phyloP scores from a whole-genome alignment of 306 rosid genomes.

The Astragalus glycyphyllos region DNA sequence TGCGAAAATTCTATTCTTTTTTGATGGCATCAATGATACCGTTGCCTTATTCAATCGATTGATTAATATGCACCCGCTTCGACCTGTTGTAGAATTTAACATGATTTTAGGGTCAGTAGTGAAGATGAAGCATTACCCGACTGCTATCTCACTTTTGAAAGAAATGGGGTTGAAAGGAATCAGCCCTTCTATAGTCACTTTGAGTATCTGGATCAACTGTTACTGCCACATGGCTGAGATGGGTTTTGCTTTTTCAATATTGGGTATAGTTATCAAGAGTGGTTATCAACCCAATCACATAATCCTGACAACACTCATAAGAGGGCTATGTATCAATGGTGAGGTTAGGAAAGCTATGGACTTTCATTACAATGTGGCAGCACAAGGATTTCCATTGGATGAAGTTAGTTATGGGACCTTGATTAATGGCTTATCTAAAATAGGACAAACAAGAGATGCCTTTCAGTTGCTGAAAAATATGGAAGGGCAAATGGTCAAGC shows the following conservation, averaged over 20 bases:
- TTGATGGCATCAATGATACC: conserved; percentile 27
- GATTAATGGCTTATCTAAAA: conserved; percentile 45
- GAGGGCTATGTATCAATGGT: conserved; percentile 44
- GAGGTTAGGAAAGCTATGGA: conserved; percentile 36
- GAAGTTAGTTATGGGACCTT: conserved; percentile 43
- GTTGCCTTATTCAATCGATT: conserved; percentile 40
- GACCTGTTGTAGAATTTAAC: conserved; percentile 37
- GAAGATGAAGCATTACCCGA: conserved; percentile 40
- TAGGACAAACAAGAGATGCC: conserved; percentile 31
- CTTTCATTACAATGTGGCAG: conserved; percentile 32
- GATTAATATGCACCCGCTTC: conserved; percentile 19
- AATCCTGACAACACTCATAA: conserved; percentile 34
- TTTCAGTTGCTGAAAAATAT: conserved; percentile 38
- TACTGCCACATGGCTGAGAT: conserved; percentile 46
- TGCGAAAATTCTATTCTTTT: conserved; percentile 4
- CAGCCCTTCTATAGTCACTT: conserved; percentile 30
- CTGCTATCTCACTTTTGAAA: conserved; percentile 31
- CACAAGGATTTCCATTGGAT: conserved; percentile 30
- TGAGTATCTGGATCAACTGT: conserved; percentile 48
- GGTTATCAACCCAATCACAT: conserved; percentile 41
- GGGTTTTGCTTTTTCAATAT: conserved; percentile 43
- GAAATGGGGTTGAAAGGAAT: conserved; percentile 37
- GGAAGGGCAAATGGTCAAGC: conserved; percentile 23
- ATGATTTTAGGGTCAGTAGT: conserved; percentile 39
- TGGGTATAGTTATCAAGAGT: conserved; percentile 39